Evolutionary conservation across 805 yeast genomes (phyloP), one percentile per base, ranked within the genome.

Genomic region (Lachancea nothofagi): DNA sequence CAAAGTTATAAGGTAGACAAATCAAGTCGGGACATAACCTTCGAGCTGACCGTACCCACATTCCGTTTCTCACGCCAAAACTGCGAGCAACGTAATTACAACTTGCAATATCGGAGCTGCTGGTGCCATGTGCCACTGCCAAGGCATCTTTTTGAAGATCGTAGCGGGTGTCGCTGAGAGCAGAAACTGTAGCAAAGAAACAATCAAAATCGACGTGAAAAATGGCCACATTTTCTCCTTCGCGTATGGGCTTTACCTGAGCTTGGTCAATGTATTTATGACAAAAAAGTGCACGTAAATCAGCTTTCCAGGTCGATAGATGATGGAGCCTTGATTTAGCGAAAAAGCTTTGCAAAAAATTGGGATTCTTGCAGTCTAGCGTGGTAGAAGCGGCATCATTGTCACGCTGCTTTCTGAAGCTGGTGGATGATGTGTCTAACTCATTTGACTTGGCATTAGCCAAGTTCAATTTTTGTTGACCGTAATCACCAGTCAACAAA

Each of bases 131-230:
- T 31, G 80, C 71, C 1, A 78, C 67, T 67, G 95, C 65, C 62
- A 90, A 61, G 55, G 81, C 66, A 71, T 81, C 61, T 49, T 65
- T 43, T 31, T 69, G 25, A 50, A 61, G 44, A 43, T 75, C 75
- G 13, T 48, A 43, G 19, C 33, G 36, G 5, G 80, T 54, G 2
- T 77, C 69, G 12, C 63, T 67, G 40, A 78, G 62, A 2, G 85
- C 74, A 0, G 96, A 83, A 0, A 83, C 96, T 0, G 94, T 73
- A 2, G 89, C 97, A 62, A 90, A 90, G 53, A 93, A 90, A 48
- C 95, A 87, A 59, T 90, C 98, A 59, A 88, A 90, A 58, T 90
- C 98, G 24, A 90, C 71, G 58, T 90, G 97, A 40, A 89, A 56
- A 7, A 89, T 74, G 1, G 72, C 49, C 14, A 47, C 33, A 4